Conservation (phyloP, 2,329 filamentous ascomycete species). For the Talaromyces rugulosus region DNA sequence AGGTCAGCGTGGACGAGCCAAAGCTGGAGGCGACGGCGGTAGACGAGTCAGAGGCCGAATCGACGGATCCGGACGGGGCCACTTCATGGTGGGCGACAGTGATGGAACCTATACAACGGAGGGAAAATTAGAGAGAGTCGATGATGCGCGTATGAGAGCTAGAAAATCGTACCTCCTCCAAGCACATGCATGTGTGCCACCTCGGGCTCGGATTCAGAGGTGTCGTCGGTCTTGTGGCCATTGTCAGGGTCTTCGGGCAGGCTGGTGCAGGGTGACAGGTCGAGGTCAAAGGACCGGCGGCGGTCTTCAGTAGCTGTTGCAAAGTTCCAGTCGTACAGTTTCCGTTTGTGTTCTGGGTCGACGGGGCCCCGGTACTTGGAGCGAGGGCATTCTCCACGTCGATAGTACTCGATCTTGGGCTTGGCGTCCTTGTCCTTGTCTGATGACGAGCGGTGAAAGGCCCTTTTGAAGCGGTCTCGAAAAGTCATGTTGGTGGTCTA, state of each 20-base stretch:
- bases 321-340: slow-evolving; percentile 43
- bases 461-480: slow-evolving; percentile 33
- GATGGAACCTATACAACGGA: slow-evolving; percentile 15
- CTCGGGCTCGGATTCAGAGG: slow-evolving; percentile 13
- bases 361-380: slow-evolving; percentile 48
- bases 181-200: slow-evolving; percentile 10
- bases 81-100: slow-evolving; percentile 21
- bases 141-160: background rate
- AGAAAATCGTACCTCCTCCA: slow-evolving; percentile 1
- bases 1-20: slow-evolving; percentile 31
- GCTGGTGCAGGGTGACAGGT: slow-evolving; percentile 36
- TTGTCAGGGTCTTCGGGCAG: slow-evolving; percentile 17
- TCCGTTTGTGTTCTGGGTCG: slow-evolving; percentile 42
- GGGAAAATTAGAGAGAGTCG: background rate
- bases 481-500: slow-evolving; percentile 27
- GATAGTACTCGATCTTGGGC: slow-evolving; percentile 46
- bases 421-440: slow-evolving; percentile 26
- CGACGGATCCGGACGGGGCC: slow-evolving; percentile 21
- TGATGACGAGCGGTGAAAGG: slow-evolving; percentile 27
- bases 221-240: slow-evolving; percentile 19
- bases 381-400: slow-evolving; percentile 42
- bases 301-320: slow-evolving; percentile 31
- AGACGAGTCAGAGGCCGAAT: slow-evolving; percentile 31
- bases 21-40: slow-evolving; percentile 33
- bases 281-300: slow-evolving; percentile 30